phyloP scores from a whole-genome alignment of 192 early-diverging fungal species.

The Coemansia sp. region DNA sequence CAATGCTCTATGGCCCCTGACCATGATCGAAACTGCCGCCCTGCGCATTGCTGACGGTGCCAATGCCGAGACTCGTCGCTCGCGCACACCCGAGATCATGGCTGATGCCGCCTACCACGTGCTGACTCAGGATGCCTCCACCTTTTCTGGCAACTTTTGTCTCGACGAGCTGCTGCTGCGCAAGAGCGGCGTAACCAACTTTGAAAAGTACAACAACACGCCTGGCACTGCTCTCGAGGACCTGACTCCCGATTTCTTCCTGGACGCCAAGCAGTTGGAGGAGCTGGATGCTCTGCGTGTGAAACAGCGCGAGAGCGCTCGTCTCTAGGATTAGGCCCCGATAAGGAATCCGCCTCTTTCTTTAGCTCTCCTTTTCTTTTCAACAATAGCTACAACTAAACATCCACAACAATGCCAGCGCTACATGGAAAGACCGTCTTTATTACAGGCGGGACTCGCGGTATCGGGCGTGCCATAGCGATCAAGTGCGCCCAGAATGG shows the following conservation, averaged over 20 bases:
- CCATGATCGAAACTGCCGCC: constrained; percentile 75
- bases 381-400: neutral
- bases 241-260: constrained; percentile 67
- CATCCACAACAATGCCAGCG: neutral
- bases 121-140: constrained; percentile 59
- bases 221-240: constrained; percentile 60
- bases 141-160: constrained; percentile 70
- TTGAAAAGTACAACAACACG: constrained; percentile 69
- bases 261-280: constrained; percentile 56
- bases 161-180: constrained; percentile 81
- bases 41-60: constrained; percentile 46
- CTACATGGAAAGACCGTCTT: constrained; percentile 46
- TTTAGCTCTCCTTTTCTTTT: neutral
- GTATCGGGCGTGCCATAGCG: constrained; percentile 57
- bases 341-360: neutral
- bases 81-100: constrained; percentile 69
- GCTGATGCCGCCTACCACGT: constrained; percentile 76
- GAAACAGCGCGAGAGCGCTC: constrained; percentile 15
- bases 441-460: constrained; percentile 57
- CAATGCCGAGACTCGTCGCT: constrained; percentile 5
- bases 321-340: neutral
- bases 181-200: constrained; percentile 68
- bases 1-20: constrained; percentile 79
- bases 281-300: constrained; percentile 46
- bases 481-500: constrained; percentile 49